Conservation (phyloP, 371 early-diverging fungal genomes). For the Mortierella sp. region DNA sequence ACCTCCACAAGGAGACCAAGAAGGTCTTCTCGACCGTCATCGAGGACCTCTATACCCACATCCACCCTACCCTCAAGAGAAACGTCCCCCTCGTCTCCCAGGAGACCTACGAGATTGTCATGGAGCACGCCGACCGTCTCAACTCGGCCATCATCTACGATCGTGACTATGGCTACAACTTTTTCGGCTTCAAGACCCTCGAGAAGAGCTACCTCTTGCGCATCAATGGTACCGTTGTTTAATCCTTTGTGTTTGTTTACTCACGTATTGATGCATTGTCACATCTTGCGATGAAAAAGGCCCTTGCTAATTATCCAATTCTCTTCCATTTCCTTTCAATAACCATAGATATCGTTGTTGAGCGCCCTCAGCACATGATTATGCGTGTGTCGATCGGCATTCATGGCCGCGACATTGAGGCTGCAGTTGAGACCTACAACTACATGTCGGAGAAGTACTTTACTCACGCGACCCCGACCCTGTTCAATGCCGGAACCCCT, state of each 20-base stretch:
- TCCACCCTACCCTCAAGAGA: slow-evolving; percentile 89
- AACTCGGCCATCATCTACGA: slow-evolving; percentile 96
- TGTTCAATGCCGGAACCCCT: slow-evolving; percentile 99
- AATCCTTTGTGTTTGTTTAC: not conserved
- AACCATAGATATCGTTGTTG: slow-evolving; percentile 72
- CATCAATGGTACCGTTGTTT: slow-evolving; percentile 74
- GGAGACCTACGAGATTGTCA: slow-evolving; percentile 80
- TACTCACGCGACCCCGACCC: slow-evolving; percentile 99
- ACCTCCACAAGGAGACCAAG: slow-evolving; percentile 98
- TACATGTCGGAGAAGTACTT: slow-evolving; percentile 96
- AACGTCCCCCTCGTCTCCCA: slow-evolving; percentile 91
- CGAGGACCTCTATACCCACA: slow-evolving; percentile 87
- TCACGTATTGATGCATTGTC: not conserved
- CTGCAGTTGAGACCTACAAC: slow-evolving; percentile 97
- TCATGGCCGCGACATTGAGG: slow-evolving; percentile 93
- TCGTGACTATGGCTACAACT: slow-evolving; percentile 98
- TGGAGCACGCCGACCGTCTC: slow-evolving; percentile 84
- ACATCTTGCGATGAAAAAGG: not conserved
- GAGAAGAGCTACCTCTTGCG: slow-evolving; percentile 96
- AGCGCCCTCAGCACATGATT: slow-evolving; percentile 99
- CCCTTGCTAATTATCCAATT: not conserved
- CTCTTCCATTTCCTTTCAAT: not conserved
- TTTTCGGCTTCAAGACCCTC: slow-evolving; percentile 99
- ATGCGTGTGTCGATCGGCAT: slow-evolving; percentile 99
- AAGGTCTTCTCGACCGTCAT: slow-evolving; percentile 93